These are phyloP conservation scores for Arthrocladium fulminans DNA, from an alignment of 2,329 filamentous ascomycete species.

Conservation along the genomic window DNA sequence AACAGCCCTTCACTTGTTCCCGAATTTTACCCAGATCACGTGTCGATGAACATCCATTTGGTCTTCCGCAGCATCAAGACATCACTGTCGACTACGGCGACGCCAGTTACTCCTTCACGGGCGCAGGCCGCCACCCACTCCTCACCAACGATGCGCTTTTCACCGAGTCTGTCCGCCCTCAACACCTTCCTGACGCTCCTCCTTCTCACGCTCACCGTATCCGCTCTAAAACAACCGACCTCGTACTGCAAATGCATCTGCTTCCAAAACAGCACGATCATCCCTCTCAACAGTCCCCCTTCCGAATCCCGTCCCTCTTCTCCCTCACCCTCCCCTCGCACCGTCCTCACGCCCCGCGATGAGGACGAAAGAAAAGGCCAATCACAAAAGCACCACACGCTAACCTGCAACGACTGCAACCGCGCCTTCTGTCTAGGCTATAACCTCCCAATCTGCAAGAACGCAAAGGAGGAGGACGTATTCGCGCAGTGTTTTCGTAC, in stretches of 20 bases:
- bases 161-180: conserved; percentile 2
- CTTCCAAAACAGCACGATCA: conserved; percentile 59
- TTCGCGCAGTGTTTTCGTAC: conserved; percentile 58
- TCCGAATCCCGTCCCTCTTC: conserved; percentile 10
- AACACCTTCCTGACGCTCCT: conserved; percentile 6
- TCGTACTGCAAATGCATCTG: conserved; percentile 68
- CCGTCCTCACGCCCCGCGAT: conserved; percentile 12
- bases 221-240: conserved; percentile 31
- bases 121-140: not conserved
- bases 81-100: no score
- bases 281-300: conserved; percentile 47
- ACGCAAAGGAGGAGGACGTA: conserved; percentile 54
- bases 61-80: no score
- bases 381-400: conserved; percentile 21
- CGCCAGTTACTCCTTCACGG: no score
- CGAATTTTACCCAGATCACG: no score
- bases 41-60: no score
- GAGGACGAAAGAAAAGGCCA: conserved; percentile 15
- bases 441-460: conserved; percentile 52
- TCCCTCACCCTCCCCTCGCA: conserved; percentile 9
- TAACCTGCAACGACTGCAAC: conserved; percentile 58
- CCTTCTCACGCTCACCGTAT: conserved; percentile 5
- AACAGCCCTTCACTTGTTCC: no score
- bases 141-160: not conserved
- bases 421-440: conserved; percentile 58